Percentiles rank a stretch among this genome's conserved stretches.
Evolutionary conservation across 495 filamentous ascomycete genomes (phyloP).

Genomic region (Hypoxylon fuscum): DNA sequence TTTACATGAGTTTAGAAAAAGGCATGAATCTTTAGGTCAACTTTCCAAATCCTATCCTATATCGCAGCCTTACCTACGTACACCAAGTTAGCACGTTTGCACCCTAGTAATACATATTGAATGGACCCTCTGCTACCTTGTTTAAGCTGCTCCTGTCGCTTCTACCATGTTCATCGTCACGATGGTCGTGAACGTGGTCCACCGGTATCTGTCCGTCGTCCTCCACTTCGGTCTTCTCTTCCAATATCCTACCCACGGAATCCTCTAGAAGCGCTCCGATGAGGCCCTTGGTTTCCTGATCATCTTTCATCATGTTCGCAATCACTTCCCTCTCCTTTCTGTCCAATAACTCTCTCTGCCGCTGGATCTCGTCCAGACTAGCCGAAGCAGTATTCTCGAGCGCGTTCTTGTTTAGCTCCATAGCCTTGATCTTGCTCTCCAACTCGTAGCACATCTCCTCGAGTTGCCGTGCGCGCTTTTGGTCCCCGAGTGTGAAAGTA

Average conservation of each 20-base stretch:
- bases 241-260: conserved; percentile 43
- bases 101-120: neutral
- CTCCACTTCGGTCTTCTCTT: conserved; percentile 22
- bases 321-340: conserved; percentile 43
- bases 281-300: conserved; percentile 46
- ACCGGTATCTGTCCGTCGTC: conserved; percentile 4
- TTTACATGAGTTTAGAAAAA: too few species aligned
- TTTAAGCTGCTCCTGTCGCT: neutral
- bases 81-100: neutral
- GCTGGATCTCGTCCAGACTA: conserved; percentile 43
- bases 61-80: neutral
- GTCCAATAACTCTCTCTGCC: conserved; percentile 46
- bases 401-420: conserved; percentile 53
- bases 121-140: neutral
- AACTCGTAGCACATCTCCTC: conserved; percentile 49
- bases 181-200: too few species aligned
- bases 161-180: conserved; percentile 10
- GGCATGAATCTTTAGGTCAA: too few species aligned
- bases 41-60: too few species aligned
- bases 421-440: conserved; percentile 46
- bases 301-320: conserved; percentile 39
- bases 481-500: conserved; percentile 43
- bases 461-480: conserved; percentile 44
- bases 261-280: conserved; percentile 48
- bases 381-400: conserved; percentile 45